phyloP scores from a whole-genome alignment of 805 yeast genomes.

The Kuraishia cidri region DNA sequence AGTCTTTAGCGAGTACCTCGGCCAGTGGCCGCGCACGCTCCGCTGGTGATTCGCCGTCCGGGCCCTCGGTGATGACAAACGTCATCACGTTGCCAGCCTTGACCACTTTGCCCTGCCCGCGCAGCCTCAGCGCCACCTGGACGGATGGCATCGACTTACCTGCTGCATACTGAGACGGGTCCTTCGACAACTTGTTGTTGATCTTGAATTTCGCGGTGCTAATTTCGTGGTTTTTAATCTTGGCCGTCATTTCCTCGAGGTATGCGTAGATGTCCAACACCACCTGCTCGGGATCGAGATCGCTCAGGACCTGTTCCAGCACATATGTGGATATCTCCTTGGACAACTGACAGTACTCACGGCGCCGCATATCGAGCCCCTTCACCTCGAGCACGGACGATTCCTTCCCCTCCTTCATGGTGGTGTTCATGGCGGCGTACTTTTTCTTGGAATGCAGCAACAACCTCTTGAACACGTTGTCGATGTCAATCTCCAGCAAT shows the following conservation, averaged over 20 bases:
- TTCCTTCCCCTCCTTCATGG: slow-evolving; percentile 44
- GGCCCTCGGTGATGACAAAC: slow-evolving; percentile 57
- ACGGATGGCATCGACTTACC: slow-evolving; percentile 78
- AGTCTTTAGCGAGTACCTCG: slow-evolving; percentile 51
- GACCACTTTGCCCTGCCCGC: slow-evolving; percentile 77
- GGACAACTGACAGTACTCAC: slow-evolving; percentile 91
- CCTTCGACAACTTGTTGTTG: slow-evolving; percentile 84
- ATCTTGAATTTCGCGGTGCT: slow-evolving; percentile 66
- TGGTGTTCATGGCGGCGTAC: slow-evolving; percentile 80
- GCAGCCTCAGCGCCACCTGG: slow-evolving; percentile 77
- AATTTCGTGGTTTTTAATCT: slow-evolving; percentile 53
- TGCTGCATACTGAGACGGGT: slow-evolving; percentile 75
- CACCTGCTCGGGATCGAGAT: slow-evolving; percentile 70
- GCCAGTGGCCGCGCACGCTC: slow-evolving; percentile 79
- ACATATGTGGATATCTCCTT: slow-evolving; percentile 79
- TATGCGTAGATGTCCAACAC: slow-evolving; percentile 63
- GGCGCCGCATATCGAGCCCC: slow-evolving; percentile 94
- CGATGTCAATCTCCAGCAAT: slow-evolving; percentile 88
- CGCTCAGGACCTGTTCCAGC: slow-evolving; percentile 61
- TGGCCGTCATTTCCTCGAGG: slow-evolving; percentile 47
- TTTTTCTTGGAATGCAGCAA: slow-evolving; percentile 93
- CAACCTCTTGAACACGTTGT: slow-evolving; percentile 80
- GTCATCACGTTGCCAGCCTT: slow-evolving; percentile 88
- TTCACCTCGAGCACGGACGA: slow-evolving; percentile 71
- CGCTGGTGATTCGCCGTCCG: slow-evolving; percentile 38